A percentile compares a stretch with the other conserved stretches of the same genome.
phyloP scores from a whole-genome alignment of 164 flowering plant genomes.

The Vitis cinerea region DNA sequence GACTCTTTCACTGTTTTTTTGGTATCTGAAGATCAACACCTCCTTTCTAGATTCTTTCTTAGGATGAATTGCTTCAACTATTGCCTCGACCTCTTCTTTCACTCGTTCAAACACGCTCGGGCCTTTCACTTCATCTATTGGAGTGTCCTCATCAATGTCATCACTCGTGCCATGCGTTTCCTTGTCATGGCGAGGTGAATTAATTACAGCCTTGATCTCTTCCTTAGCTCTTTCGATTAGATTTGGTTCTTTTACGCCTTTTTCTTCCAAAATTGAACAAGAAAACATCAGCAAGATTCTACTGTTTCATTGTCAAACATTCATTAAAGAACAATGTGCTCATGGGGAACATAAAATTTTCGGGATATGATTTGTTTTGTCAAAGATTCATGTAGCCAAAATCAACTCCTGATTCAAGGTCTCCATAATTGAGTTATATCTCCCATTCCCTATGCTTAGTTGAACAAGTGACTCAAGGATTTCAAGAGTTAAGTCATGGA shows the following conservation, averaged over 20 bases:
- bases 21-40: too few species aligned
- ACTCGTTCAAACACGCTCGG: slow-evolving; percentile 59
- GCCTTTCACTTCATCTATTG: slow-evolving; percentile 59
- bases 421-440: too few species aligned
- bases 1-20: too few species aligned
- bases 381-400: too few species aligned
- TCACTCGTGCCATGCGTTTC: slow-evolving; percentile 73
- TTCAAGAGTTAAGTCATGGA: too few species aligned
- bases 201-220: slow-evolving; percentile 44
- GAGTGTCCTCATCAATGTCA: slow-evolving; percentile 63
- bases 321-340: too few species aligned
- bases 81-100: slow-evolving; percentile 76
- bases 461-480: too few species aligned
- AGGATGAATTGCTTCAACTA: slow-evolving; percentile 47
- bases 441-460: too few species aligned
- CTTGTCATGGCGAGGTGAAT: slow-evolving; percentile 38
- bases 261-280: slow-evolving; percentile 11
- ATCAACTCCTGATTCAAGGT: too few species aligned
- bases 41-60: slow-evolving; percentile 39
- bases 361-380: too few species aligned
- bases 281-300: not conserved
- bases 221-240: slow-evolving; percentile 54
- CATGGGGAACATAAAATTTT: too few species aligned
- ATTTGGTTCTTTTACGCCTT: slow-evolving; percentile 56
- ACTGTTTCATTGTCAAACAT: not conserved